Base-by-base conservation (phyloP, 257 asterid species). In the Craterostigma plantagineum region DNA sequence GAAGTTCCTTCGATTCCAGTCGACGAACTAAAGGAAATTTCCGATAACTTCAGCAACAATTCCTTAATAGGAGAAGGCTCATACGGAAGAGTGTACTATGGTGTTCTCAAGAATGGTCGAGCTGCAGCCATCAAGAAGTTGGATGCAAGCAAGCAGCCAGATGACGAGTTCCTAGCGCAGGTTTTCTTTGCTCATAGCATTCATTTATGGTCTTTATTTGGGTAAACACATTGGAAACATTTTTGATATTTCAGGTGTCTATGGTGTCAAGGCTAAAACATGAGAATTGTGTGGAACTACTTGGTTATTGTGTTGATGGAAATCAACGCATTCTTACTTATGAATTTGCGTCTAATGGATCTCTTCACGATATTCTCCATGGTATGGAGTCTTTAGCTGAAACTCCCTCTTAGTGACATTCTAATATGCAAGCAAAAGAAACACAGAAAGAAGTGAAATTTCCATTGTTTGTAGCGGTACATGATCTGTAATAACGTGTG, bases 201-300 rank as follows among this genome's bases (percentile, higher is more conserved):
- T 41, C 41, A 23, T 23, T 23, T 6, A 23, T 6, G 2, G 30
- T 23, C 30, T 23, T 23, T 23, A 23, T 23, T 23, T 50, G 23
- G 35, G 43, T 10, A 9, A 18, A 2, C 17, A n/a, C 43, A 33
- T 38, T 49, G 33, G 23, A 44, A 45, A 12, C 36, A 11, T 46
- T 11, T 51, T 51, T 14, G 40, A 33, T 48, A 46, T 51, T 66
- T 18, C 64, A 83, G 95, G 92, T 83, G 30, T 76, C 93, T 35
- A 79, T 83, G 95, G 95, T 83, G 10, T 79, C 95, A 12, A 83
- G 92, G 71, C 69, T 83, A 48, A 79, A 61, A 45, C 86, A 83
- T 18, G 87, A 73, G 12, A 73, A 83, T 62, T 67, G 78, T 49
- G 83, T 76, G 46, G 95, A 79, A 51, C 66, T 83, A 10, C 86